These are phyloP conservation scores for Neurospora discreta DNA, from an alignment of 495 filamentous ascomycete species.

Conservation along the genomic window DNA sequence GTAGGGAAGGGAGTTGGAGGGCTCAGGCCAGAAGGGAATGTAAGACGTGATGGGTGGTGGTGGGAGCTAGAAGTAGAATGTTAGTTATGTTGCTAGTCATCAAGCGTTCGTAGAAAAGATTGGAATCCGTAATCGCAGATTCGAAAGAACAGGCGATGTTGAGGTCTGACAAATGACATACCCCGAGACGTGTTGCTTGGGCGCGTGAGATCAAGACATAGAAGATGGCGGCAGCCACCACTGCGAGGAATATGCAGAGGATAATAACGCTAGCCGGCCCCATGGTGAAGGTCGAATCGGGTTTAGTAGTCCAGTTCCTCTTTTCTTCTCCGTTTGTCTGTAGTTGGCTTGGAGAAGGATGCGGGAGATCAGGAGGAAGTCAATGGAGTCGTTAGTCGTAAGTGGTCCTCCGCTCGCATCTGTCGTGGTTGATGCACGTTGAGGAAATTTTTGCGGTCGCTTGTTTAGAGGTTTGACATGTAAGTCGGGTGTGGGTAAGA, in stretches of 20 bases:
- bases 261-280: conserved; percentile 34
- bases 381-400: not conserved
- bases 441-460: not conserved
- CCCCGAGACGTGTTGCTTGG: conserved; percentile 50
- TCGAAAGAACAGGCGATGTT: not conserved
- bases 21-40: conserved; percentile 36
- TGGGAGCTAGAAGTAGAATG: conserved; percentile 33
- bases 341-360: not conserved
- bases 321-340: not conserved
- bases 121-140: not conserved
- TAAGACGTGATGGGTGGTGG: conserved; percentile 52
- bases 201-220: conserved; percentile 48
- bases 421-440: not conserved
- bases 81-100: not conserved
- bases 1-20: conserved; percentile 23
- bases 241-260: conserved; percentile 39
- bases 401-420: not conserved
- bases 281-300: conserved; percentile 18
- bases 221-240: conserved; percentile 31
- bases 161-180: conserved; percentile 20
- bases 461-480: not conserved
- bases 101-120: not conserved
- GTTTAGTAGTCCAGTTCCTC: not conserved
- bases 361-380: not conserved
- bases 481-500: not conserved